Conservation (phyloP, 768 basidiomycete species). For the Lentinula lateritia region DNA sequence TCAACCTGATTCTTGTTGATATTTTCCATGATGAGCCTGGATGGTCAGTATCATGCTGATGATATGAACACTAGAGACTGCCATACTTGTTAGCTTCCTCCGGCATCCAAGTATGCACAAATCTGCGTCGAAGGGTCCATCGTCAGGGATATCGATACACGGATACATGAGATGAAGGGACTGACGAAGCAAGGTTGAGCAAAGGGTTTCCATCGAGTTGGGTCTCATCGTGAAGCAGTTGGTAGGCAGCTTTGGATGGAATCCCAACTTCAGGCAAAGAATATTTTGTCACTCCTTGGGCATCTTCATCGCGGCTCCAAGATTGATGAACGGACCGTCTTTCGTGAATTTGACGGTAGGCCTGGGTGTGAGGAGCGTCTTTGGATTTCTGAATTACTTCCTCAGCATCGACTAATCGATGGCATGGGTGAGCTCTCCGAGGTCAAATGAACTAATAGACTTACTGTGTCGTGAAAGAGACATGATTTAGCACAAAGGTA, state of each 20-base stretch:
- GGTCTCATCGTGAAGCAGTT: conserved; percentile 51
- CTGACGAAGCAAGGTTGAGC: conserved; percentile 62
- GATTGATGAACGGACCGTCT: conserved; percentile 4
- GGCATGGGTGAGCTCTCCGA: neutral
- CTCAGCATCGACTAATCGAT: neutral
- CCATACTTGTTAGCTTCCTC: conserved; percentile 31
- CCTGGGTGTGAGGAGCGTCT: conserved; percentile 1
- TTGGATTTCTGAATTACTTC: conserved; percentile 8
- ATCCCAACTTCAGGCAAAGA: conserved; percentile 38
- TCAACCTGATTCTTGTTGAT: conserved; percentile 62
- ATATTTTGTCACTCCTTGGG: conserved; percentile 36
- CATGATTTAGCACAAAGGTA: neutral
- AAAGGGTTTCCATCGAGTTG: conserved; percentile 51
- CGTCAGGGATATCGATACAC: neutral
- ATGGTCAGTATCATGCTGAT: neutral
- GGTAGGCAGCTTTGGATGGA: conserved; percentile 39
- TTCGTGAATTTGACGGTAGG: neutral
- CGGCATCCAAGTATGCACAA: conserved; percentile 57
- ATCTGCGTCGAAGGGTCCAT: conserved; percentile 19
- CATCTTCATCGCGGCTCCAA: conserved; percentile 8
- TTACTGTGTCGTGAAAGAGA: conserved; percentile 6
- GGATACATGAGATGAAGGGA: conserved; percentile 13
- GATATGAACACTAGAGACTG: neutral
- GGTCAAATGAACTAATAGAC: neutral
- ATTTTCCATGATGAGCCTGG: conserved; percentile 55